phyloP scores from a whole-genome alignment of 176 grass and related monocot species.

The Phoenix dactylifera region DNA sequence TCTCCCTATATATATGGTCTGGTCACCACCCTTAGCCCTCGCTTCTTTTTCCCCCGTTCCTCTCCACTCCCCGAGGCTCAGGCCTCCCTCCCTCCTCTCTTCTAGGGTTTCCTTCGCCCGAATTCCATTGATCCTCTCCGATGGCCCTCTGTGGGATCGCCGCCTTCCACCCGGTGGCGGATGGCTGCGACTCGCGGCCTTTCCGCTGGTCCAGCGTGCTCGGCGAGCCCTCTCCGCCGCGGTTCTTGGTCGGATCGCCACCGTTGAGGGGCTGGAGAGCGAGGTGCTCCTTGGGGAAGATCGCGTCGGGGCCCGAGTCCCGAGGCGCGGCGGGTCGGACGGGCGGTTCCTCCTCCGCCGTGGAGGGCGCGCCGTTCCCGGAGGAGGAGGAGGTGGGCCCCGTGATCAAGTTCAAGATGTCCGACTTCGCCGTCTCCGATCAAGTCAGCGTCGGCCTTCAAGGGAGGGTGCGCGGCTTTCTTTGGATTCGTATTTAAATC shows the following conservation, averaged over 20 bases:
- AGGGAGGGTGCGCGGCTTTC: constrained; percentile 41
- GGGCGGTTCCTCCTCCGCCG: no score
- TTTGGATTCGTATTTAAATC: constrained; percentile 1
- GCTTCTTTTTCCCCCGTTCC: not conserved
- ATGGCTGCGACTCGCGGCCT: not conserved
- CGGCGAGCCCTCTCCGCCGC: constrained; percentile 5
- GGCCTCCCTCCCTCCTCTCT: not conserved
- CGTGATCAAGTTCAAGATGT: constrained; percentile 63
- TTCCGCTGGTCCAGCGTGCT: not conserved
- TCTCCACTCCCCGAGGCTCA: not conserved
- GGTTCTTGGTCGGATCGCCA: not conserved
- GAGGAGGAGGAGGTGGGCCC: constrained; percentile 25
- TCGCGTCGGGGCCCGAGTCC: constrained; percentile 13
- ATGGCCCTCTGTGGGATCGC: constrained; percentile 30
- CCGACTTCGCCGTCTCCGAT: constrained; percentile 58
- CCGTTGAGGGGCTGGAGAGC: not conserved
- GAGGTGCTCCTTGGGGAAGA: constrained; percentile 22
- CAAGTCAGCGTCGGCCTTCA: constrained; percentile 89
- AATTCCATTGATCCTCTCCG: constrained; percentile 25
- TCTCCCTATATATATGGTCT: constrained; percentile 9
- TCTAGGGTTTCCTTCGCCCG: not conserved
- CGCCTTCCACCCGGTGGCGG: constrained; percentile 20
- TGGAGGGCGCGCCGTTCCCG: not conserved
- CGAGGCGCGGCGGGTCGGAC: constrained; percentile 6
- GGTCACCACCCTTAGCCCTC: not conserved